Percentiles rank a stretch among this genome's conserved stretches.
Conservation (phyloP, 75 land plant genomes). For the Cryptomeria japonica region DNA sequence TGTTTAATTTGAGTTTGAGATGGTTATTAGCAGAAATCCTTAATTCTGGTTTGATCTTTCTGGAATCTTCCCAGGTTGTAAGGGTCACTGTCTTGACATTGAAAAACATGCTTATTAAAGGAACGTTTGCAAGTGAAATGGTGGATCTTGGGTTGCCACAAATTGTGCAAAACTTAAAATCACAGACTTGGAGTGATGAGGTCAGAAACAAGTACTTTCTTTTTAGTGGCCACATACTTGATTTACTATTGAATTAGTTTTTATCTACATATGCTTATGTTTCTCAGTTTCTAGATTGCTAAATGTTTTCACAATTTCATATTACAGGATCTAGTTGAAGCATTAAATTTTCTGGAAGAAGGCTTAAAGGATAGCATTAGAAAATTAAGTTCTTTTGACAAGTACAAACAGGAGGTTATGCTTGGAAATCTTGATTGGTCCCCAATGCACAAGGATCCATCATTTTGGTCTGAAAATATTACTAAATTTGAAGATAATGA, state of each 20-base stretch:
- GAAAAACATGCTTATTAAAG: constrained; percentile 67
- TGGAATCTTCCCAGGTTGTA: constrained; percentile 63
- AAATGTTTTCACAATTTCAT: not conserved
- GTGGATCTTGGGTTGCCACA: constrained; percentile 89
- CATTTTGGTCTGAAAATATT: constrained; percentile 91
- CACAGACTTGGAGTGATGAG: constrained; percentile 99
- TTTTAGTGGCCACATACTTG: not conserved
- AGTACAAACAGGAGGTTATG: constrained; percentile 87
- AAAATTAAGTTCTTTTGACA: constrained; percentile 90
- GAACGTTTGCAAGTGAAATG: constrained; percentile 87
- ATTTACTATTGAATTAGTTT: not conserved
- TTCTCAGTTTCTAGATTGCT: not conserved
- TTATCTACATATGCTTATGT: not conserved
- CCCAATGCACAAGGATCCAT: constrained; percentile 94
- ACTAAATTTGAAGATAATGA: constrained; percentile 90
- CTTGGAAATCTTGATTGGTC: constrained; percentile 96
- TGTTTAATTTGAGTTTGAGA: constrained; percentile 9
- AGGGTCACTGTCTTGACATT: constrained; percentile 81
- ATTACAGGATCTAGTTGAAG: constrained; percentile 76
- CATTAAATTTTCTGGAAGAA: constrained; percentile 73
- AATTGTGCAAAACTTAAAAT: constrained; percentile 81
- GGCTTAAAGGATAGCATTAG: constrained; percentile 82
- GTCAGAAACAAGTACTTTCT: constrained; percentile 27
- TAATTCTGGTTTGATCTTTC: constrained; percentile 4
- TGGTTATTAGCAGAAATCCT: not conserved